Conservation (phyloP, 1,139 yeast genomes). For the Yamadazyma pseudoaaseri region DNA sequence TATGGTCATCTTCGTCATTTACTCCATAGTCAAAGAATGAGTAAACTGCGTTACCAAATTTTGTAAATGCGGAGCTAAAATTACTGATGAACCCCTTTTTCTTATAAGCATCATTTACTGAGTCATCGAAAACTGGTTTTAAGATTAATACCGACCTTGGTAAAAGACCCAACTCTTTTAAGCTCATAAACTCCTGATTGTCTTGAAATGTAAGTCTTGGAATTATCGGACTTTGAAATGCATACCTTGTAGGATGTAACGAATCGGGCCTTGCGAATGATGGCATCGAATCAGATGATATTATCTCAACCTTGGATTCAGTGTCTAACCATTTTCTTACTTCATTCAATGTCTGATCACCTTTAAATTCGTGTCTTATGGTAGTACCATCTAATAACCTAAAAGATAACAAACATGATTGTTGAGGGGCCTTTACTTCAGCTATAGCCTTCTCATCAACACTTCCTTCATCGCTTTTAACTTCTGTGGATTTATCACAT, state of each 20-base stretch:
- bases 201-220: constrained; percentile 42
- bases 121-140: constrained; percentile 48
- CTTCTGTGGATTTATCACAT: not conserved
- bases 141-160: constrained; percentile 70
- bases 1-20: constrained; percentile 10
- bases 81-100: constrained; percentile 17
- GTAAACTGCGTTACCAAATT: constrained; percentile 32
- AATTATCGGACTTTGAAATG: constrained; percentile 37
- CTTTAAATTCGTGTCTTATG: constrained; percentile 40
- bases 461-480: too few species aligned
- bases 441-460: too few species aligned
- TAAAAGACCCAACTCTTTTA: constrained; percentile 48
- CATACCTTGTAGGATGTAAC: constrained; percentile 35
- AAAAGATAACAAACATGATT: constrained; percentile 46
- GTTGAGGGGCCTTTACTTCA: too few species aligned
- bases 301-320: constrained; percentile 40
- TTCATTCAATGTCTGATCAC: constrained; percentile 43
- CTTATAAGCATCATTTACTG: constrained; percentile 17
- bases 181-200: constrained; percentile 50
- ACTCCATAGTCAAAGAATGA: constrained; percentile 46
- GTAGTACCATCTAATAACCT: constrained; percentile 57
- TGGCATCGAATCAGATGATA: constrained; percentile 27
- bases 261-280: constrained; percentile 36
- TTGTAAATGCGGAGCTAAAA: constrained; percentile 12
- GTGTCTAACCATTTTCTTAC: constrained; percentile 65